phyloP scores from a whole-genome alignment of 345 rosid species.

The Orychophragmus violaceus region DNA sequence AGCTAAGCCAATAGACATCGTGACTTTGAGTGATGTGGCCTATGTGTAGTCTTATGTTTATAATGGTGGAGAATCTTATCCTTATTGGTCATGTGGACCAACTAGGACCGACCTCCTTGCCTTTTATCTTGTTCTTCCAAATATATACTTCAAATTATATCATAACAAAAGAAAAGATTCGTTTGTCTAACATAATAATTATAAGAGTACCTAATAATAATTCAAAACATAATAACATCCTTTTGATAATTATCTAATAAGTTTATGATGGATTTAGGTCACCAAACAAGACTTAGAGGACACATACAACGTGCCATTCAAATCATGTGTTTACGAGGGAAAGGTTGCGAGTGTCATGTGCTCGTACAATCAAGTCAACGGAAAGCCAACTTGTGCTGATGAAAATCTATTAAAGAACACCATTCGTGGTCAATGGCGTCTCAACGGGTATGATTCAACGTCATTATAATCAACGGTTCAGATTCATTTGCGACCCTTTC shows the following conservation, averaged over 20 bases:
- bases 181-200: not conserved
- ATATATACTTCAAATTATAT: constrained; percentile 1
- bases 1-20: constrained; percentile 25
- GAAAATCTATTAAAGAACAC: constrained; percentile 64
- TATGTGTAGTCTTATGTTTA: constrained; percentile 11
- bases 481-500: not conserved
- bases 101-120: constrained; percentile 14
- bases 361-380: constrained; percentile 94
- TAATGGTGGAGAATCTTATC: constrained; percentile 26
- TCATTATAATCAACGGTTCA: not conserved
- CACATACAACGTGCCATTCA: constrained; percentile 84
- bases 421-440: constrained; percentile 86
- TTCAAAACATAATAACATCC: not conserved
- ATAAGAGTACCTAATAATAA: too few species aligned
- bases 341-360: constrained; percentile 95
- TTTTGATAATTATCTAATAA: not conserved
- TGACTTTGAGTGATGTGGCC: constrained; percentile 16
- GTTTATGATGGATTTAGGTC: constrained; percentile 41
- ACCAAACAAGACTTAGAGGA: constrained; percentile 90
- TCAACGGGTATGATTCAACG: constrained; percentile 51
- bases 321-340: constrained; percentile 77
- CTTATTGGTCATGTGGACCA: constrained; percentile 30
- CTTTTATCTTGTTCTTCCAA: constrained; percentile 16
- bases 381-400: constrained; percentile 94
- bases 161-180: not conserved